A percentile compares a stretch with the other conserved stretches of the same genome.
Conservation (phyloP, 495 filamentous ascomycete species). For the Penicillium coffeae region DNA sequence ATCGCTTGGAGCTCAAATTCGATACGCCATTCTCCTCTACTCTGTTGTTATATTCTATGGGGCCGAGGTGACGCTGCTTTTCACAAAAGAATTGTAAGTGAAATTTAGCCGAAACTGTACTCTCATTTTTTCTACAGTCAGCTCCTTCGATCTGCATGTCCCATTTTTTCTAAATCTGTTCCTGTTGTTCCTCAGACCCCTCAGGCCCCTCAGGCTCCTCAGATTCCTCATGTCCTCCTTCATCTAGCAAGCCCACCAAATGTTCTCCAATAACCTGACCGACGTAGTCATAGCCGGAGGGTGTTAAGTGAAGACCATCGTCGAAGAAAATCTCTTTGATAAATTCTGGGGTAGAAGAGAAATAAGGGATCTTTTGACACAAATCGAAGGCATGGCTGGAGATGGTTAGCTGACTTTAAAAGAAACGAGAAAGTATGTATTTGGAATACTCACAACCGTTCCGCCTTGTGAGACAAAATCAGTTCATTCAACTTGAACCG, state of each 20-base stretch:
- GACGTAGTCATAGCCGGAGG: conserved; percentile 56
- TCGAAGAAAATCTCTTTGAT: conserved; percentile 51
- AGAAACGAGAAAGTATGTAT: background rate
- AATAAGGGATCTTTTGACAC: conserved; percentile 47
- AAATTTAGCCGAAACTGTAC: no score
- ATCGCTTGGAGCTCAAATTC: no score
- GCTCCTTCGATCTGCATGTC: no score
- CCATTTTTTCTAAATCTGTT: no score
- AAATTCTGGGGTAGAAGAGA: conserved; percentile 38
- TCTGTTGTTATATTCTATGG: no score
- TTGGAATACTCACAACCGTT: conserved; percentile 41
- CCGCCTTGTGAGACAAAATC: conserved; percentile 43
- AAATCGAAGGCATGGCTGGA: conserved; percentile 51
- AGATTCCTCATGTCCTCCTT: no score
- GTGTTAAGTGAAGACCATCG: conserved; percentile 59
- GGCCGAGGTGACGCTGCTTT: no score
- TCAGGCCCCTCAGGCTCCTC: no score
- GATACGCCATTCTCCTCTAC: no score
- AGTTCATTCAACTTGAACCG: conserved; percentile 48
- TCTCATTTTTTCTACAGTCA: no score
- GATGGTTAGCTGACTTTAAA: background rate
- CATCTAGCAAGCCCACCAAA: conserved; percentile 35
- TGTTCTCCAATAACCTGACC: conserved; percentile 45
- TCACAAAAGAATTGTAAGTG: no score
- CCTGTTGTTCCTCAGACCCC: no score